Evolutionary conservation across 305 asterid species (phyloP), one percentile per base, ranked within the genome.

Genomic region (Fraxinus albicans): DNA sequence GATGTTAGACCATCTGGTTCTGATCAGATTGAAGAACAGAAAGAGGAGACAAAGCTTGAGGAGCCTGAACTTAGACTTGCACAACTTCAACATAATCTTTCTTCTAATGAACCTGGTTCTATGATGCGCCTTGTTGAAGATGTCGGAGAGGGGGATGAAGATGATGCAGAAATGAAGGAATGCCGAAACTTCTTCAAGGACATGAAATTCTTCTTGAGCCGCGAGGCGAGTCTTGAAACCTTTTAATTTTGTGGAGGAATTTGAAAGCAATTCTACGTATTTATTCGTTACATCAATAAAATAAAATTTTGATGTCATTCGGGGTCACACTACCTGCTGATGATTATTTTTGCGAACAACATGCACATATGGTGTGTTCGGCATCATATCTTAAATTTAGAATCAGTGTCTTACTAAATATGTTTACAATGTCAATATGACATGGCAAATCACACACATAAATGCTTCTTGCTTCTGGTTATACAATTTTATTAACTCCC

Each of bases 131-230:
- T 67, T 67, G 73, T 67, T 4, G 73, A 67, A 25, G 73, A 67
- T 12, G 89, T 89, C 77, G 86, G 83, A 50, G 83, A 74, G 31
- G 88, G 86, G 60, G 96, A 93, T 79, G 98, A 93, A 58, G 97
- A 92, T 42, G 98, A 96, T 89, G 73, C 19, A 67, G 34, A 67
- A 25, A 67, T 8, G n/a, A 67, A 67, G 35, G 73, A 67, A 67
- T 67, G 73, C 81, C 92, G 87, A 90, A 86, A 80, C 36, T 92
- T 96, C 76, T 94, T 96, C 86, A 92, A 88, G 89, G 89, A 88
- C 90, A 80, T 89, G 85, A 93, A 87, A 84, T 91, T 96, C 89
- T 96, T 93, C 87, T 88, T 96, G 90, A 90, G 95, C 83, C 98
- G 98, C 80, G 99, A 96, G 98, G 99, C 91, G 79, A 83, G 90